Evolutionary conservation across 1,284 basidiomycete species (phyloP), one percentile per base, ranked within the genome.

Genomic region (Sparassis latifolia): DNA sequence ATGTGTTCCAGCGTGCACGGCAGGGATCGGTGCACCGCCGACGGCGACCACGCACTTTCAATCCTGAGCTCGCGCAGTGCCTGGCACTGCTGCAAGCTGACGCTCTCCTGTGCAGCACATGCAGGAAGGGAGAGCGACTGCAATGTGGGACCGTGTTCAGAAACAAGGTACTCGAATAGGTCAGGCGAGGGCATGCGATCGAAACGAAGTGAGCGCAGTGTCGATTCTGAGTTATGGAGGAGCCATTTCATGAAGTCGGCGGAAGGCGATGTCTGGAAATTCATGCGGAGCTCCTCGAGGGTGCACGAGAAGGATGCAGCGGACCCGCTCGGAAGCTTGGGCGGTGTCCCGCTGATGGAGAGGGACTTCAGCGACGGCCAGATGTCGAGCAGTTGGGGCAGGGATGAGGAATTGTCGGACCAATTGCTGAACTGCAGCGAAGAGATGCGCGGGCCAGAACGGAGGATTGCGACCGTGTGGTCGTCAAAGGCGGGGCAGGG

Each of bases 211-310:
- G 68, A 62, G 48, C 70, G 70, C 48, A 86, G 69, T n/a, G 71
- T 72, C 37, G 63, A 63, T 30, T 62, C 57, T 38, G 81, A 82
- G 51, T 75, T 72, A 57, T 78, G 72, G n/a, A 86, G 75, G 47
- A 88, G 77, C 84, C 84, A 86, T 42, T 74, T 69, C 55, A 84
- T 67, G 65, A 85, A 81, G 43, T 83, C 80, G 45, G 77, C 60
- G 0, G 78, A 75, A 20, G 82, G 80, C 5, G 75, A 64, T 5
- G 69, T 65, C 61, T 84, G 81, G 64, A 81, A 80, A 62, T 82
- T 83, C 62, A 84, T 72, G 51, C 76, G 73, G 41, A 87, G 68
- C 54, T 76, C 70, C 38, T 73, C 62, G 41, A 84, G 71, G 10
- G 71, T 61, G 58, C 71, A 71, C 3, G 70, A 66, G 57, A 75